Evolutionary conservation across 768 basidiomycete species (phyloP).

Genomic region (Clitopilus hobsonii): DNA sequence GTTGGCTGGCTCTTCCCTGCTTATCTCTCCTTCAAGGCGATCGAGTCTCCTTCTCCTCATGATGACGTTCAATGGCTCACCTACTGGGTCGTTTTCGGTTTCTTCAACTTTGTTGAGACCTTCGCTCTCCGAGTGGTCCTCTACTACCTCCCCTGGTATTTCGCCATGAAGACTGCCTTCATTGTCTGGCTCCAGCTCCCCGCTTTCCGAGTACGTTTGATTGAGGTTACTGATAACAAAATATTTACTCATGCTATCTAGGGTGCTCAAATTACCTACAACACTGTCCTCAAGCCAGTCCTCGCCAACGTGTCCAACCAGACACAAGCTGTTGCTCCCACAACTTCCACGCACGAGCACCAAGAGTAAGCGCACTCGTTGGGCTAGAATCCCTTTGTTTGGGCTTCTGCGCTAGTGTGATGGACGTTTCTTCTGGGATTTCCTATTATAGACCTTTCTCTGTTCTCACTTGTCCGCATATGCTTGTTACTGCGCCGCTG

Average conservation of each 20-base stretch:
- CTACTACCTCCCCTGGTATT: constrained; percentile 95
- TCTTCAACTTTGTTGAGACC: constrained; percentile 89
- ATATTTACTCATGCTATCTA: constrained; percentile 22
- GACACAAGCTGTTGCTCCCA: constrained; percentile 36
- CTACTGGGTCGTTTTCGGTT: constrained; percentile 95
- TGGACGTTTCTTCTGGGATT: background rate
- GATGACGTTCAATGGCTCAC: constrained; percentile 97
- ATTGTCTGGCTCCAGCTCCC: constrained; percentile 91
- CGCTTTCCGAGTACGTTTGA: constrained; percentile 65
- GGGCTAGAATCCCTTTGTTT: constrained; percentile 5
- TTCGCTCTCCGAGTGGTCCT: constrained; percentile 79
- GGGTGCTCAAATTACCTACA: constrained; percentile 86
- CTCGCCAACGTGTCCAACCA: constrained; percentile 57
- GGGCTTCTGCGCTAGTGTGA: background rate
- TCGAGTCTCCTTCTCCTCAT: constrained; percentile 77
- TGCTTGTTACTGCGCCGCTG: constrained; percentile 7
- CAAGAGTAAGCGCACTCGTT: constrained; percentile 6
- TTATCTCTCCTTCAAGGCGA: constrained; percentile 91
- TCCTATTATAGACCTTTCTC: background rate
- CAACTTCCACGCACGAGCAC: constrained; percentile 40
- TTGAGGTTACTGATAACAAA: background rate
- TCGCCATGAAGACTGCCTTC: constrained; percentile 86
- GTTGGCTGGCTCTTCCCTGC: constrained; percentile 94
- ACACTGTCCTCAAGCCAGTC: constrained; percentile 72
- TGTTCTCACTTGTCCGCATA: background rate